Conservation (phyloP, 306 rosid genomes). For the Cicer pinnatifidum region DNA sequence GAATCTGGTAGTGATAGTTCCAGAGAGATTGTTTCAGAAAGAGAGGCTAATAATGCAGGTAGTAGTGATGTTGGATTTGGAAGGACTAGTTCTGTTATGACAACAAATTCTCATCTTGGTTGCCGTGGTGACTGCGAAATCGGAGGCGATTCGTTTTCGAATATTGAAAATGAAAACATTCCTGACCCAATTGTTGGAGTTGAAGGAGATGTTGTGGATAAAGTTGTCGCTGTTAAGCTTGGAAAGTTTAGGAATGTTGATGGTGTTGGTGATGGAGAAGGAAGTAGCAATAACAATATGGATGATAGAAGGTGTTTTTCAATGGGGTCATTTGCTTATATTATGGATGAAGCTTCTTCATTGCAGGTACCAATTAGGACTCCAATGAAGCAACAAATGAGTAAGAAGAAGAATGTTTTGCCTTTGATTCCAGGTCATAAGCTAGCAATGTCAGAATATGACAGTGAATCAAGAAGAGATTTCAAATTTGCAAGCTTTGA, state of each 20-base stretch:
- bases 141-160: slow-evolving; percentile 50
- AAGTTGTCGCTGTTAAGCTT: slow-evolving; percentile 75
- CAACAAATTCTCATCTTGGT: slow-evolving; percentile 53
- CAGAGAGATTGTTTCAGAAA: slow-evolving; percentile 63
- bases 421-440: slow-evolving; percentile 70
- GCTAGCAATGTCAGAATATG: slow-evolving; percentile 86
- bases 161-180: slow-evolving; percentile 38
- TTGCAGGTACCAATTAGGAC: slow-evolving; percentile 78
- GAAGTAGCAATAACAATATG: slow-evolving; percentile 54
- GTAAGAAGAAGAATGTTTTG: slow-evolving; percentile 59
- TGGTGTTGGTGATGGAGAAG: slow-evolving; percentile 54
- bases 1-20: slow-evolving; percentile 92
- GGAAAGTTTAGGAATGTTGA: slow-evolving; percentile 83
- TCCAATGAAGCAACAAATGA: slow-evolving; percentile 55
- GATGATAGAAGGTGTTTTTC: slow-evolving; percentile 93
- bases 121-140: slow-evolving; percentile 49
- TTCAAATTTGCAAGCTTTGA: slow-evolving; percentile 66
- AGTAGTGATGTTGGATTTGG: slow-evolving; percentile 32
- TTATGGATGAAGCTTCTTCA: slow-evolving; percentile 76
- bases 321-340: slow-evolving; percentile 91
- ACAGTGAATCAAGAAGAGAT: slow-evolving; percentile 77
- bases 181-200: slow-evolving; percentile 4
- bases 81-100: slow-evolving; percentile 58
- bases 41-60: slow-evolving; percentile 39
- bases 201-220: slow-evolving; percentile 48